Evolutionary conservation across 352 stramenopile species (phyloP), one percentile per base, ranked within the genome.

Genomic region (Pythium apleroticum): DNA sequence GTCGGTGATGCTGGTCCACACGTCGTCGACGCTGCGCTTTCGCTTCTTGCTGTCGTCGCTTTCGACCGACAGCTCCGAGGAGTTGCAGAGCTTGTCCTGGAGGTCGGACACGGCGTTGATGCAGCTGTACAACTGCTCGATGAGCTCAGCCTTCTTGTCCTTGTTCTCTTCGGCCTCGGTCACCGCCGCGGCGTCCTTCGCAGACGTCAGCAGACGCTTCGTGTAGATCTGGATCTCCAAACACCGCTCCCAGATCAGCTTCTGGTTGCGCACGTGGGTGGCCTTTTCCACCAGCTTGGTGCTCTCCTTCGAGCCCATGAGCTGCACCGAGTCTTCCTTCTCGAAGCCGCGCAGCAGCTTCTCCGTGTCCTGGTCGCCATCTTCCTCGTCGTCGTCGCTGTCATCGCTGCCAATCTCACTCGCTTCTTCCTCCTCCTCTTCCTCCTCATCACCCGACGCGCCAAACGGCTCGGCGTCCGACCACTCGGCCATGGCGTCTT

Each of bases 211-310:
- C 35, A 94, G 52, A 4, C 85, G 72, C 73, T 94, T 94, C 0
- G 86, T 91, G 69, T 89, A 91, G 65, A 96, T 96, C 71, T 96
- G 87, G 46, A 83, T 72, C 63, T 96, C 87, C 5, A 96, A 75
- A 72, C 80, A 93, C 24, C 82, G 80, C 61, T 96, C 87, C 85
- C 86, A 96, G 10, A 96, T 64, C 1, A 94, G 37, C 65, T 94
- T 96, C 59, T 96, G 87, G 65, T 96, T 72, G 22, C 85, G 80
- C 63, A 94, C 85, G 46, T 94, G 84, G 7, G 74, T 80, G 27
- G 85, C 85, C 66, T 93, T 93, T 52, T 94, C 75, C 25, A 91
- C 64, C 17, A 90, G 54, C 59, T 90, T 90, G 45, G 84, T 81
- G n/a, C 69, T 90, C 69, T 96, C 84, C 52, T 86, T 86, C n/a